Evolutionary conservation across 192 early-diverging fungal genomes (phyloP).

Genomic region (Podila epigama): DNA sequence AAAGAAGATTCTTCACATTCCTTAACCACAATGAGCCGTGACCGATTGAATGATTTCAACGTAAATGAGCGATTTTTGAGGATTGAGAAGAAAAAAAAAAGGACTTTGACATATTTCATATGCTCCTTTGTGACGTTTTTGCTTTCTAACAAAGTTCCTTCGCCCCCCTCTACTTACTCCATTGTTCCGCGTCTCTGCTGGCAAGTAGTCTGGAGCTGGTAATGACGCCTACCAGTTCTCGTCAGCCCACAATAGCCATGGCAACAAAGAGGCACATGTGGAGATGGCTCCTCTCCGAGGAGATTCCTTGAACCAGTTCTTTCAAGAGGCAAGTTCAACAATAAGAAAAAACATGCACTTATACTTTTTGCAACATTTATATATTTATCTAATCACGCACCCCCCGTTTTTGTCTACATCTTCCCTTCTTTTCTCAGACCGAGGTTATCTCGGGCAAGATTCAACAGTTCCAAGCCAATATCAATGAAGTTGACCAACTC

Average conservation of each 20-base stretch:
- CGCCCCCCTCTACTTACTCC: not conserved
- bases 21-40: slow-evolving; percentile 26
- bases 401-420: not conserved
- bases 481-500: slow-evolving; percentile 42
- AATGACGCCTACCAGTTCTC: slow-evolving; percentile 5
- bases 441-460: slow-evolving; percentile 45
- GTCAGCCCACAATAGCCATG: not conserved
- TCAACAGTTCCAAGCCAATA: slow-evolving; percentile 35
- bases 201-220: not conserved
- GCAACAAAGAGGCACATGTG: slow-evolving; percentile 12
- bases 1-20: not conserved
- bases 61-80: not conserved
- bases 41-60: slow-evolving; percentile 46
- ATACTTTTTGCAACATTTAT: no score
- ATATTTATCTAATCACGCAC: not conserved
- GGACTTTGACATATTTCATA: not conserved
- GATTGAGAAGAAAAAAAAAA: not conserved
- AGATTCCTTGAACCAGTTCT: slow-evolving; percentile 30
- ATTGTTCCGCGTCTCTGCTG: not conserved
- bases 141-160: not conserved
- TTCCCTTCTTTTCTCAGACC: slow-evolving; percentile 12
- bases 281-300: slow-evolving; percentile 40
- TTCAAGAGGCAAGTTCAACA: slow-evolving; percentile 24
- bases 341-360: no score
- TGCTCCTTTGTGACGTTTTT: not conserved